Percentiles rank a stretch among this genome's conserved stretches.
These are phyloP conservation scores for Achlya hypogyna DNA, from an alignment of 352 stramenopile species.

Conservation along the genomic window DNA sequence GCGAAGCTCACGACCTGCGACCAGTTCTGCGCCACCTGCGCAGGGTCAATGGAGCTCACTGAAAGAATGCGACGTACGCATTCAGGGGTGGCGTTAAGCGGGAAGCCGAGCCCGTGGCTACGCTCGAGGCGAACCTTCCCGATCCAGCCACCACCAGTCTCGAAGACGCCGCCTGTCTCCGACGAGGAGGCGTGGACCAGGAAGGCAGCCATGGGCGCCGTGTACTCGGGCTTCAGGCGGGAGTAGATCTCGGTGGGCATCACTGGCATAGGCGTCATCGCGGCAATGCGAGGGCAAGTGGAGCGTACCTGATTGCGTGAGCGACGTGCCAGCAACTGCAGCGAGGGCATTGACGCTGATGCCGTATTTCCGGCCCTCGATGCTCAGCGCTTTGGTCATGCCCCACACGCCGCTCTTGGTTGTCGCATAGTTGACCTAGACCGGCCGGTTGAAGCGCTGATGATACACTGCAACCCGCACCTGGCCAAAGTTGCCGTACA, in stretches of 20 bases:
- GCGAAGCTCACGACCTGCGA: constrained; percentile 50
- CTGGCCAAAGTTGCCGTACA: constrained; percentile 75
- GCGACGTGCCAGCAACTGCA: constrained; percentile 47
- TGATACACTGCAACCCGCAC: neutral
- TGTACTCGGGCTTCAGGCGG: constrained; percentile 51
- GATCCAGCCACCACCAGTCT: constrained; percentile 52
- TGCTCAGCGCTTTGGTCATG: constrained; percentile 56
- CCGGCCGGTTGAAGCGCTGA: neutral
- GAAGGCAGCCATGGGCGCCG: constrained; percentile 54
- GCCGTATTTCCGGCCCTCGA: constrained; percentile 71
- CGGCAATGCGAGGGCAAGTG: too few species aligned
- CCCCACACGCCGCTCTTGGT: constrained; percentile 68
- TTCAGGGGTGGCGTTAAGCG: constrained; percentile 30
- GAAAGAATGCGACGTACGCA: constrained; percentile 22
- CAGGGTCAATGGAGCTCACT: constrained; percentile 28
- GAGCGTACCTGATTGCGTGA: constrained; percentile 34
- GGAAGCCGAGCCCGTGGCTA: constrained; percentile 59
- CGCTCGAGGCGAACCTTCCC: constrained; percentile 54
- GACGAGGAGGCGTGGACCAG: constrained; percentile 45
- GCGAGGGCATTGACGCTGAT: constrained; percentile 64
- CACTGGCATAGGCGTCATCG: constrained; percentile 18
- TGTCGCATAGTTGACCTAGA: constrained; percentile 54
- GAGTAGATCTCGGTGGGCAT: constrained; percentile 51
- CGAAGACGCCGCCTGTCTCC: constrained; percentile 45
- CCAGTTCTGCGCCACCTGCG: constrained; percentile 63